Base-by-base conservation (phyloP, 495 filamentous ascomycete genomes). In the Daldinia childiae region DNA sequence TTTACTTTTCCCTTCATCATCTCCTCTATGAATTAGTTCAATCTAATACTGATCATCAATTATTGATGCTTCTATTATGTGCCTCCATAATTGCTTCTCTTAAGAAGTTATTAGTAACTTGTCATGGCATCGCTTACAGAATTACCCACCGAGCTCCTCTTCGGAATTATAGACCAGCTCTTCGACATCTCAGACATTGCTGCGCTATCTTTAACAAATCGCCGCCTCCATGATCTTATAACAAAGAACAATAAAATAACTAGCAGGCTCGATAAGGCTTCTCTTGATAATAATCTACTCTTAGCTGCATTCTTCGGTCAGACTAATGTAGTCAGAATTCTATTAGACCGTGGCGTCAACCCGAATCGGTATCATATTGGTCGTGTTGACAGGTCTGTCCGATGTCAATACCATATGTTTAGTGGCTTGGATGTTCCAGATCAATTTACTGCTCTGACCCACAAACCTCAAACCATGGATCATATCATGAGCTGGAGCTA, bases 331-430 rank as follows among this genome's bases (percentile, higher is more conserved):
- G 50, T 56, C 7, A 68, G 29, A 15, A 6, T 62, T 6, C 45
- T 61, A 19, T 19, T 61, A 7, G 57, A 50, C 36, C n/a, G 27
- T n/a, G 57, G 58, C 15, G n/a, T 43, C 6, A 15, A 36, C 21
- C 57, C 64, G n/a, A 68, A 68, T 36, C 19, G 26, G 19, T 68
- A 61, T 43, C 58, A 45, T 7, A 24, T 9, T 21, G 64, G 56
- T 26, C 45, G 34, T 55, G 17, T 17, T 17, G 39, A 41, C 2
- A 41, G n/a, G 39, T 34, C 36, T 9, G 41, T 7, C n/a, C 41
- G 27, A 41, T 26, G 7, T 17, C n/a, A 62, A 51, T 51, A 51
- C 45, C 4, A 51, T 24, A 26, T 3, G 17, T 26, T 1, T 17
- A 51, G 21, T 8, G 3, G 17, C 45, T 7, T 24, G 9, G 8